Base-by-base conservation (phyloP, 129 eudicot species). In the Lonicera japonica region DNA sequence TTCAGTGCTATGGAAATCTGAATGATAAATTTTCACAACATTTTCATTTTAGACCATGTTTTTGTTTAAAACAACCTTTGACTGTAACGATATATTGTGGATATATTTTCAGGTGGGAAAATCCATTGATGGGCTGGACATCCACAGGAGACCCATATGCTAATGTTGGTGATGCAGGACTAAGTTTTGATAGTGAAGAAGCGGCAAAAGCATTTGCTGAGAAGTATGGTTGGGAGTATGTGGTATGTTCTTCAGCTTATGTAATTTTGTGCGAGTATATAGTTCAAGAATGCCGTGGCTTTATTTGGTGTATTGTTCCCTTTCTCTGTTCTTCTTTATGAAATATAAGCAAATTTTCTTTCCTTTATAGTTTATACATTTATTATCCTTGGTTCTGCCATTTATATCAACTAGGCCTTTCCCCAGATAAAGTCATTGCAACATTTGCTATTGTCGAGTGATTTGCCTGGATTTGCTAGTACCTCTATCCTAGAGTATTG, bases 121-220 rank as follows among this genome's bases (percentile, higher is more conserved):
- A 91, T 78, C 98, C 96, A 48, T 75, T 91, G 62, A 87, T 87
- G 95, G 94, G 97, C 16, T 91, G 96, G 95, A 87, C 96, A 66
- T 91, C 96, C 41, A 91, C 96, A 18, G 98, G 98, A 65, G 98
- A 91, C 60, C 98, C 98, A 51, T 91, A 91, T 59, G 90, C 97
- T 39, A 82, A 84, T 76, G 96, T 91, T 75, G 97, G 97, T 68
- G 97, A 91, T 45, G 74, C 97, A 15, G 97, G 73, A 19, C 77
- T 91, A 3, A 65, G 82, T 72, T 91, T 91, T 62, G 82, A 84
- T 25, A 87, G 86, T 29, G 86, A 63, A 67, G 96, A 80, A 63
- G 90, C 96, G 55, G 98, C 98, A 0, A 76, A 65, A 80, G 79
- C 79, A 64, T 91, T 91, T 80, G 88, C 98, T 25, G 81, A 82